Evolutionary conservation across 169 alveolate species (phyloP), one percentile per base, ranked within the genome.

Genomic region (Eimeria sp.): DNA sequence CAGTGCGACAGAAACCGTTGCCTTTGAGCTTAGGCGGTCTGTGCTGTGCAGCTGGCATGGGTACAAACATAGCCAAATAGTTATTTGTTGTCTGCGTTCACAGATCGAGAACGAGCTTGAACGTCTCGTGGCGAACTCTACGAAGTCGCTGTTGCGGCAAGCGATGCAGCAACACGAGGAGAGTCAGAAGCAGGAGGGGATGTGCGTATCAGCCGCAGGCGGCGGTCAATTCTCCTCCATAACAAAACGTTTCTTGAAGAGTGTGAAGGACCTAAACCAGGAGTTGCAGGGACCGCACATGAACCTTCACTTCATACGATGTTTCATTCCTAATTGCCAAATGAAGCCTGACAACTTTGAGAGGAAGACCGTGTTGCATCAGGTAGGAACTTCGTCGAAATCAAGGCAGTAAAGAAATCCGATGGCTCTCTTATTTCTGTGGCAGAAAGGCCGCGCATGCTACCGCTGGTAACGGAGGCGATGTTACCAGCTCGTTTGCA

Each of bases 241-340:
- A n/a, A 88, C 85, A 25, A 74, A 62, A 46, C 68, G 33, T 18
- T 88, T 88, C 71, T 27, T 88, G 68, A 71, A 64, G 49, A 76
- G 76, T 49, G 56, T 88, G 64, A 43, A 56, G 85, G 85, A 88
- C 30, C 95, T 88, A 40, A 88, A 40, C 71, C 43, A 52, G 71
- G 77, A 88, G 72, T 83, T 88, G 71, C 68, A 40, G 52, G 76
- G 95, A 30, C 74, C 85, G 71, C 52, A 25, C 60, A 71, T 88
- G 95, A 85, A 88, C 43, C 85, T 88, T 6, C 95, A 88, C 85
- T 88, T 88, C 85, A 88, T 88, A 62, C 95, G 95, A 43, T 88
- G 95, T 78, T 88, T 88, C 85, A 76, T 88, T 71, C 85, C 95
- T 23, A 88, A 88, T 27, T 37, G 76, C 85, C 16, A 52, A 37